Evolutionary conservation across 345 rosid species (phyloP).

Genomic region (Eucalyptus polybractea): DNA sequence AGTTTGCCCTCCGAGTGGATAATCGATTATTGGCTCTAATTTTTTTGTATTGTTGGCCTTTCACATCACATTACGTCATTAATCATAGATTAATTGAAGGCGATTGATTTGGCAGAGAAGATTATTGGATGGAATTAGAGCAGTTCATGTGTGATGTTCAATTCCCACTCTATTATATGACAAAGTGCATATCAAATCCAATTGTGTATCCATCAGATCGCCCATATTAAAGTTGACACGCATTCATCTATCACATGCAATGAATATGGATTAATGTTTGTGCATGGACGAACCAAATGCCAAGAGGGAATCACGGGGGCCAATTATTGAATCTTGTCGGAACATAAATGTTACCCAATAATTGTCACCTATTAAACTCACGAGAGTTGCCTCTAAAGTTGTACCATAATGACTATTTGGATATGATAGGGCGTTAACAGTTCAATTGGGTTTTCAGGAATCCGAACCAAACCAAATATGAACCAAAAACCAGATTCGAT

Average conservation of each 20-base stretch:
- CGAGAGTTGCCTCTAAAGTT: fast-evolving
- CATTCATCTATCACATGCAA: background rate
- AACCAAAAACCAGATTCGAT: fast-evolving
- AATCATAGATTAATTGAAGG: background rate
- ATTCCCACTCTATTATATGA: background rate
- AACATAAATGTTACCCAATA: fast-evolving
- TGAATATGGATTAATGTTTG: background rate
- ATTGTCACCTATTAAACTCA: background rate
- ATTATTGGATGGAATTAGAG: background rate
- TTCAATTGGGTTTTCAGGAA: too few species aligned
- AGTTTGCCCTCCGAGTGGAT: background rate
- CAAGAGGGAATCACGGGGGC: too few species aligned
- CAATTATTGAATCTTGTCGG: too few species aligned
- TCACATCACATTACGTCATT: background rate
- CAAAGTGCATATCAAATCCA: background rate
- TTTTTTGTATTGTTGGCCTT: background rate
- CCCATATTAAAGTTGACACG: too few species aligned
- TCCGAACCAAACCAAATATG: too few species aligned
- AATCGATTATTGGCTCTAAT: background rate
- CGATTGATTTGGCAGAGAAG: background rate
- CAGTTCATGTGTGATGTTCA: background rate
- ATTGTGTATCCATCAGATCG: fast-evolving
- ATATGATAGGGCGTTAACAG: too few species aligned
- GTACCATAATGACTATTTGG: too few species aligned
- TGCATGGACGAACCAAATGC: background rate